Evolutionary conservation across 441 rosid genomes (phyloP).

Genomic region (Syzygium syzygioides): DNA sequence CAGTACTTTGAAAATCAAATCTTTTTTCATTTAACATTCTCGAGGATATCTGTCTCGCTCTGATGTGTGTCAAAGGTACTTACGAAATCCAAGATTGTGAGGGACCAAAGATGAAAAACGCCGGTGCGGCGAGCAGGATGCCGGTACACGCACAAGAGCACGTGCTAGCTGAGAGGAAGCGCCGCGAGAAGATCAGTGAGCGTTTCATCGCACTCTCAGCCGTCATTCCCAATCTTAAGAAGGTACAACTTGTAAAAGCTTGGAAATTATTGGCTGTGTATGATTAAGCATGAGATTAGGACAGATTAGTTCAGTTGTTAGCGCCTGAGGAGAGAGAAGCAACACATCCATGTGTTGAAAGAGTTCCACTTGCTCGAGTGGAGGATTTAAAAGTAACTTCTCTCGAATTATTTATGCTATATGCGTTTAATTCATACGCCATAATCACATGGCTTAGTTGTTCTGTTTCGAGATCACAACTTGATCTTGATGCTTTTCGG

Average conservation of each 20-base stretch:
- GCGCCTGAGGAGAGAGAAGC: not conserved
- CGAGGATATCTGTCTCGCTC: not conserved
- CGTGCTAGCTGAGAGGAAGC: slow-evolving; percentile 55
- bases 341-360: no score
- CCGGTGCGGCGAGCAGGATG: slow-evolving; percentile 6
- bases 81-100: not conserved
- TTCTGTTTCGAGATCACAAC: no score
- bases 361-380: no score
- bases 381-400: not conserved
- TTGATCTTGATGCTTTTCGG: no score
- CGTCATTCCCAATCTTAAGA: slow-evolving; percentile 51
- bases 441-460: no score
- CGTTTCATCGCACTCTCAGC: slow-evolving; percentile 47
- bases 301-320: not conserved
- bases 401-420: not conserved
- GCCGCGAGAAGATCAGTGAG: slow-evolving; percentile 53
- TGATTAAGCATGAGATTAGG: not conserved
- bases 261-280: not conserved
- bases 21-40: not conserved
- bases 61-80: not conserved
- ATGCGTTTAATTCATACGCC: not conserved
- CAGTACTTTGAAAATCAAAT: not conserved
- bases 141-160: slow-evolving; percentile 34
- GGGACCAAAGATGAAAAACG: slow-evolving; percentile 7
- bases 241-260: slow-evolving; percentile 21